Base-by-base conservation (phyloP, 352 stramenopile genomes). In the Pythium utonaiense region DNA sequence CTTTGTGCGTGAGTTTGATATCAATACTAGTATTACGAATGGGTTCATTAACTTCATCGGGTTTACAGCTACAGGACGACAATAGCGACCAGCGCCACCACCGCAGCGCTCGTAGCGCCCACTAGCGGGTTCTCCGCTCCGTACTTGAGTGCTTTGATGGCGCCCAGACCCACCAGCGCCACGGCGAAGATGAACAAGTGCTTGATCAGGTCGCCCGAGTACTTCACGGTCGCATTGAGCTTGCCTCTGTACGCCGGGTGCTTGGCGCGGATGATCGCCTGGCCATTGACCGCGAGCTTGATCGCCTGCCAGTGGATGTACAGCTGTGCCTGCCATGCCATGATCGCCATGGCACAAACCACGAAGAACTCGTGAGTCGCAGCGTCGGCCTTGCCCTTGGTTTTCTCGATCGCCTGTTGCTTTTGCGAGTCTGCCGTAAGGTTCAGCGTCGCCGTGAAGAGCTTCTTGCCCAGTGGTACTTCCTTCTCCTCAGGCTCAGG, bases 281-380 rank as follows among this genome's bases (percentile, higher is more conserved):
- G 62, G 24, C 62, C 62, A 8, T 57, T 51, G 22, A 57, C 1
- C 16, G 27, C 40, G 19, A 69, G 62, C 42, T 69, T 69, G 33
- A 69, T 21, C 8, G 62, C 62, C 3, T 69, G 62, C 42, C 53
- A 69, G 27, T 69, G 55, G 44, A 69, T 69, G 41, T 61, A 62
- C 5, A 69, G 50, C 50, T 57, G 62, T n/a, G 62, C 62, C 41
- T 69, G 45, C 62, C 62, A 69, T 3, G 62, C 62, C 54, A 69
- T 64, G 50, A 64, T 57, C 24, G 44, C 50, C 62, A 69, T 69
- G 3, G 50, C 22, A 25, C 50, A 64, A 14, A 64, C 19, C 6
- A 54, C 8, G 55, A 64, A 60, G 17, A 64, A 61, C 12, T 61
- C 62, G 50, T 61, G 41, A 10, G 22, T 63, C 17, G 28, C 5